Evolutionary conservation across 148 eudicot genomes (phyloP).

Genomic region (Vaccinium darrowii): DNA sequence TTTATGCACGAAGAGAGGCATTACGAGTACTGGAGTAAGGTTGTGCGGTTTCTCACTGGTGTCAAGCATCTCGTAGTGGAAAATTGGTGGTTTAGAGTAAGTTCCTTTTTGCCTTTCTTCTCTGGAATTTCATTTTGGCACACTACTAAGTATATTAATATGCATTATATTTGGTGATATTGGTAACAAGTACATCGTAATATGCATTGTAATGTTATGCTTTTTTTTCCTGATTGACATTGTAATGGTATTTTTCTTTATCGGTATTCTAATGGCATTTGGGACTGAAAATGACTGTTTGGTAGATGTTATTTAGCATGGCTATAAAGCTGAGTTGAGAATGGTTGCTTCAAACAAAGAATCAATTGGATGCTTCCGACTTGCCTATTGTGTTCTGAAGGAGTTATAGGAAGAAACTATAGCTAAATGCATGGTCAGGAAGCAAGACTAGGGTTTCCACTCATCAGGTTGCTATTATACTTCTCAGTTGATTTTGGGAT

Average conservation of each 20-base stretch:
- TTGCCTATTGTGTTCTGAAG: neutral
- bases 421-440: neutral
- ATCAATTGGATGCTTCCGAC: neutral
- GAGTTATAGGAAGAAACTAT: neutral
- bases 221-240: no score
- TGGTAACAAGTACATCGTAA: neutral
- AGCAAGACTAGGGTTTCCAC: neutral
- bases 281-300: neutral
- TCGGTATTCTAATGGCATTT: no score
- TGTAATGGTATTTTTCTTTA: no score
- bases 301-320: neutral
- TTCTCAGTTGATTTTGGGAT: neutral
- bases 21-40: slow-evolving; percentile 9
- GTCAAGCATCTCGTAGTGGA: slow-evolving; percentile 9
- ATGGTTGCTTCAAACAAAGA: neutral
- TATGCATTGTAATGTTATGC: neutral
- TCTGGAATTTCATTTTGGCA: neutral
- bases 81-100: slow-evolving; percentile 10
- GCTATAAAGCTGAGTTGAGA: neutral
- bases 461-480: neutral
- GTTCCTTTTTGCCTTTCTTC: neutral
- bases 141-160: neutral
- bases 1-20: neutral
- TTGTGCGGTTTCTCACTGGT: neutral
- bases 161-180: neutral